These are phyloP conservation scores for Exophiala phaeomuriformis DNA, from an alignment of 2,329 filamentous ascomycete genomes.

Conservation along the genomic window DNA sequence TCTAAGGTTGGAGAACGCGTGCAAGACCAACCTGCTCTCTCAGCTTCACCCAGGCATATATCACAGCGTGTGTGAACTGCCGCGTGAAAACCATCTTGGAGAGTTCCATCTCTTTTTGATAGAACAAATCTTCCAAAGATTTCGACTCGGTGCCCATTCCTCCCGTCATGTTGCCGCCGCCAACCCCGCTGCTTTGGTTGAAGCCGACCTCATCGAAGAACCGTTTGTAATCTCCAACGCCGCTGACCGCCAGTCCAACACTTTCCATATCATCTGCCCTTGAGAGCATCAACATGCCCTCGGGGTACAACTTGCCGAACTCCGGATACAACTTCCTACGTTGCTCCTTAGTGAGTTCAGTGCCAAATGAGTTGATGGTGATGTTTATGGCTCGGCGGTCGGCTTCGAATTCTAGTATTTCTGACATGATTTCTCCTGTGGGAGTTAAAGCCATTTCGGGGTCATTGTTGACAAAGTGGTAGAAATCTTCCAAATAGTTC, in stretches of 20 bases:
- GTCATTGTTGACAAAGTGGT: constrained; percentile 86
- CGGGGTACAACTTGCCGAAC: constrained; percentile 86
- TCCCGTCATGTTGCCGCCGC: constrained; percentile 76
- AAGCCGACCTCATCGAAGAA: constrained; percentile 91
- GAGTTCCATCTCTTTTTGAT: constrained; percentile 99
- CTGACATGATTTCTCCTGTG: constrained; percentile 88
- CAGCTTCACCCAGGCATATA: constrained; percentile 97
- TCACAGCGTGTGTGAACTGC: constrained; percentile 89
- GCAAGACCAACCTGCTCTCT: constrained; percentile 72
- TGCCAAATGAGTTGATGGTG: constrained; percentile 96
- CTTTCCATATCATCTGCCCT: constrained; percentile 92
- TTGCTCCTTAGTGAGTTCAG: constrained; percentile 86
- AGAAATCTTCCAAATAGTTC: constrained; percentile 97
- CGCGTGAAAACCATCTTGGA: constrained; percentile 91
- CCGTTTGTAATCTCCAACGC: constrained; percentile 83
- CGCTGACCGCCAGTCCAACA: constrained; percentile 86
- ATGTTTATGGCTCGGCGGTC: constrained; percentile 97
- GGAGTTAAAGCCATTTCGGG: constrained; percentile 80
- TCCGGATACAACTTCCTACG: constrained; percentile 92
- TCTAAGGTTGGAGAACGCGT: neutral
- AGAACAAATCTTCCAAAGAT: constrained; percentile 95
- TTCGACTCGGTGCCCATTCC: constrained; percentile 73
- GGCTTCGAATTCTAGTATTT: constrained; percentile 93
- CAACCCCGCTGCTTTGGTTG: constrained; percentile 63
- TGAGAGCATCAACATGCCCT: constrained; percentile 90